These are phyloP conservation scores for Aspergillus homomorphus DNA, from an alignment of 495 filamentous ascomycete species.

Conservation along the genomic window DNA sequence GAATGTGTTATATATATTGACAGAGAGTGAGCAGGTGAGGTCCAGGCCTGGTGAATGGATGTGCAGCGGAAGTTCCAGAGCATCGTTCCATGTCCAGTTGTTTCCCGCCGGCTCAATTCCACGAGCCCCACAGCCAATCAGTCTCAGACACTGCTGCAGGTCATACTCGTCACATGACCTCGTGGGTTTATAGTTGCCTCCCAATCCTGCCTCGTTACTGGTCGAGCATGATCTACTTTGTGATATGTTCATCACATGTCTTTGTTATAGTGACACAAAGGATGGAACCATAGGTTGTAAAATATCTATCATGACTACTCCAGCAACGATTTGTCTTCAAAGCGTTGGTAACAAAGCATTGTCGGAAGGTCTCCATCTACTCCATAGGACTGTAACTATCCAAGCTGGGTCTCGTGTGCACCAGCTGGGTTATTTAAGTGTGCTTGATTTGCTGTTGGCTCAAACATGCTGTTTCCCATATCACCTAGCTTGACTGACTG, in stretches of 20 bases:
- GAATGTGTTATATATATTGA: background rate
- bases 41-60: slow-evolving; percentile 1
- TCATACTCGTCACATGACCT: slow-evolving; percentile 11
- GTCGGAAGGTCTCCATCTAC: background rate
- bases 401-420: too few relatives aligned
- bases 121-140: slow-evolving; percentile 22
- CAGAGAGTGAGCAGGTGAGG: background rate
- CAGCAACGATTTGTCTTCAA: too few relatives aligned
- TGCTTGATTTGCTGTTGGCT: background rate
- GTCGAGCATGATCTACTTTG: background rate
- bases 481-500: background rate
- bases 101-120: background rate
- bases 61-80: slow-evolving; percentile 4
- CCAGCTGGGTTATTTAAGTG: background rate
- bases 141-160: background rate
- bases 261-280: background rate
- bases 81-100: background rate
- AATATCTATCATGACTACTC: background rate
- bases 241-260: background rate
- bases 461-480: background rate
- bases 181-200: background rate
- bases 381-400: background rate
- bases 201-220: background rate
- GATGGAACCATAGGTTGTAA: background rate
- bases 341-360: background rate